Evolutionary conservation across 2,329 filamentous ascomycete genomes (phyloP), one percentile per base, ranked within the genome.

Genomic region (Grosmannia serpens): DNA sequence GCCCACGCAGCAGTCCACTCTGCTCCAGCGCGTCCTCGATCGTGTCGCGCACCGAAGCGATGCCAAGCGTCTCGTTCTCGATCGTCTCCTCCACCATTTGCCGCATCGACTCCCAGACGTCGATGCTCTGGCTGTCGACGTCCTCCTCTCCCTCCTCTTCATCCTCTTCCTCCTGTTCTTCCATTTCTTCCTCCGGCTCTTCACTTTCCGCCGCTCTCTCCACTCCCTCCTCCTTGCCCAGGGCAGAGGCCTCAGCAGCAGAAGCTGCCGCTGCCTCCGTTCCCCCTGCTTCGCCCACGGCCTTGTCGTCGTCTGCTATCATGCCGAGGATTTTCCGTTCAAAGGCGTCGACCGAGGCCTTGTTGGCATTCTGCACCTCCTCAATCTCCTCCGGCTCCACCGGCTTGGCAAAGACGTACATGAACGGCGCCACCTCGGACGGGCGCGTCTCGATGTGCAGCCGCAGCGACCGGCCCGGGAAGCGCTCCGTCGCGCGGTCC

Each of bases 371-470:
- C 69, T 97, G 92, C n/a, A 94, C 88, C 15, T 73, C 70, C 22
- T 86, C 75, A 62, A 95, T 89, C 57, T 89, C 78, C 6, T 85
- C 79, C 6, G 88, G 80, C 0, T 81, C 81, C 57, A 97, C 85
- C 4, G 94, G 91, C 70, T 95, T 87, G 17, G 86, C 91, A 67
- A 96, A 95, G 57, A 97, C 83, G 67, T 95, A 92, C 82, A 96
- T 91, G 65, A 87, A 84, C 0, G 87, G 81, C 3, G 76, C 70
- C 11, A 60, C 62, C 1, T 70, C 70, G 9, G 76, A 77, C 1
- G 75, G 74, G 13, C 89, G 81, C 1, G 91, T 88, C 69, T 96
- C 91, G 60, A 96, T 86, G 69, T 91, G 86, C 44, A 96, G 69
- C 13, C 91, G 86, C 6, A 96, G 74, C 1, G 89, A 89, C 70